Base-by-base conservation (phyloP, 2,329 filamentous ascomycete genomes). In the Ophiostoma angusticollis region DNA sequence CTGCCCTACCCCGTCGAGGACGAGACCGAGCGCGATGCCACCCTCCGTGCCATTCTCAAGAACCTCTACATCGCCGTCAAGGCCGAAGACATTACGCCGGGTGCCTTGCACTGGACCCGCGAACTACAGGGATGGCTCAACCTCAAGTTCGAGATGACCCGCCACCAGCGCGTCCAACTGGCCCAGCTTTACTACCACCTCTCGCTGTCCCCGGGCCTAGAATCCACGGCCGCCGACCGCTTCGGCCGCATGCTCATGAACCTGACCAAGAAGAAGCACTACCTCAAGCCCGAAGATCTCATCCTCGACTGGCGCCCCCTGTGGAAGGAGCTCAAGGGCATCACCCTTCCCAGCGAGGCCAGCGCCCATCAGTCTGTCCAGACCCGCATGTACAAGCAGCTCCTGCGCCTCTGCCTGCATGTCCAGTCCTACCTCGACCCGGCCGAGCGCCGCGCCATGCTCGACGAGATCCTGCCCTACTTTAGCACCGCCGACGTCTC, bases 161-260 rank as follows among this genome's bases (percentile, higher is more conserved):
- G 84, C 51, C 79, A 81, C 55, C 78, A 87, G 49, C 74, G 93
- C 42, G 78, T 86, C 35, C 84, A 76, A 58, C 73, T 98, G 22
- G 83, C 91, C 22, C 83, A 80, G 62, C 70, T 98, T 27, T 98
- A 95, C 63, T 98, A 94, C 61, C 86, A 94, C 62, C 79, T 98
- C 43, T 73, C 85, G 5, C 70, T 98, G 44, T 84, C 91, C 21
- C 91, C 89, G 0, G 91, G 93, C 4, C 69, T 98, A 40, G 89
- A 96, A 54, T 72, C 74, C 37, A 71, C 70, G 43, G 78, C 87
- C 8, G 74, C 85, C 5, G 93, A 98, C 61, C 76, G 89, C 43
- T 98, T 98, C 57, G 74, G 89, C 32, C 91, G 84, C 66, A 96
- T 96, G 87, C 89, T 96, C 54, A 82, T 95, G 60, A 78, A 84